Percentiles rank a stretch among this genome's conserved stretches.
These are phyloP conservation scores for Dacryopinax spathularia DNA, from an alignment of 768 basidiomycete species.

Conservation along the genomic window DNA sequence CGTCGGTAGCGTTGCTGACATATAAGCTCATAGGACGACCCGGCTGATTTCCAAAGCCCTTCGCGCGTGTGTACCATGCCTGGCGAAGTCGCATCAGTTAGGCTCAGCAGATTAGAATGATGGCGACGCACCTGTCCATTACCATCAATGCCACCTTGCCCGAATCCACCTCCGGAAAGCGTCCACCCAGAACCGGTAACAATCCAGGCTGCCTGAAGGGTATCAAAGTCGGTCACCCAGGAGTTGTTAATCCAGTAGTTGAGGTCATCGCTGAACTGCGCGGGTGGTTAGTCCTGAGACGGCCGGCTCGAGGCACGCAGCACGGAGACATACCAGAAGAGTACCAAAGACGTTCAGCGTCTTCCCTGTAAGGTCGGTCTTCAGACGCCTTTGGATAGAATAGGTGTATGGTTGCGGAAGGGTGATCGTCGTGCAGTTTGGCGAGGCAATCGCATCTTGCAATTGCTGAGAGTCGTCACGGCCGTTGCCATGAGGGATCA, in stretches of 20 bases:
- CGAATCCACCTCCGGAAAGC: background rate
- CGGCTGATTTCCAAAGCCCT: conserved; percentile 27
- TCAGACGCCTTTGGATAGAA: background rate
- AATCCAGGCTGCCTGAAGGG: background rate
- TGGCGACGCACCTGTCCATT: conserved; percentile 24
- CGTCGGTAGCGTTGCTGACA: conserved; percentile 28
- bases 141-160: conserved; percentile 20
- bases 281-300: background rate
- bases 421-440: background rate
- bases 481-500: background rate
- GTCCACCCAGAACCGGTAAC: background rate
- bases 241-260: background rate
- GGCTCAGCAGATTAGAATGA: background rate
- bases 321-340: background rate
- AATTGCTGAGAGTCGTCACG: background rate
- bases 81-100: background rate
- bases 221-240: background rate
- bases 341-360: background rate
- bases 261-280: background rate
- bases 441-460: background rate
- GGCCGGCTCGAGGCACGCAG: background rate
- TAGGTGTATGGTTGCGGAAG: background rate
- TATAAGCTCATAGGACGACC: conserved; percentile 29
- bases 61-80: conserved; percentile 28
- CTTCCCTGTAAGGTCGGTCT: background rate